A percentile compares a stretch with the other conserved stretches of the same genome.
Conservation (phyloP, 1,284 basidiomycete species). For the Irpex sp. region DNA sequence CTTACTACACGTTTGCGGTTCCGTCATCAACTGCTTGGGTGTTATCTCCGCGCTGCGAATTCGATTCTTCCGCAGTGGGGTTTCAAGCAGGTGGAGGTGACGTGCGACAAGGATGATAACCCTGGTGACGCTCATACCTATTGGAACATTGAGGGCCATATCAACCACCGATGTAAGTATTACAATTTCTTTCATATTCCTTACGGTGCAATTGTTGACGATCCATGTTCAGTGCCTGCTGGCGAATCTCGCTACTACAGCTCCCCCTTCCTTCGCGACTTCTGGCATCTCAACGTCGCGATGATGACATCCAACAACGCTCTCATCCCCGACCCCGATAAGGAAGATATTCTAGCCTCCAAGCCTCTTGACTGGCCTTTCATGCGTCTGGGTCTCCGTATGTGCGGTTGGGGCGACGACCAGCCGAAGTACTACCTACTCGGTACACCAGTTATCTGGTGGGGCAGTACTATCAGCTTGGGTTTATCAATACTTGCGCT, state of each 20-base stretch:
- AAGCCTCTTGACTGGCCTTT: conserved; percentile 94
- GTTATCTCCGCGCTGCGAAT: conserved; percentile 91
- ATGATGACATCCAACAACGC: conserved; percentile 99
- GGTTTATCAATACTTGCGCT: conserved; percentile 52
- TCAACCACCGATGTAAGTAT: conserved; percentile 83
- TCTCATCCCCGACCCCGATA: conserved; percentile 94
- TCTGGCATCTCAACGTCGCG: conserved; percentile 97
- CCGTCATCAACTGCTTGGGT: conserved; percentile 74
- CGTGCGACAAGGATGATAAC: conserved; percentile 88
- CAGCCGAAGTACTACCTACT: conserved; percentile 93
- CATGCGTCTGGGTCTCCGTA: conserved; percentile 83
- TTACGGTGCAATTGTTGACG: neutral
- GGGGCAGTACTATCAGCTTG: conserved; percentile 74
- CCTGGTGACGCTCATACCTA: conserved; percentile 84
- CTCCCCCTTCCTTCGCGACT: conserved; percentile 94
- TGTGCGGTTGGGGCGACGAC: conserved; percentile 94
- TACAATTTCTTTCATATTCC: conserved; percentile 19
- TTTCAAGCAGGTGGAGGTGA: conserved; percentile 98
- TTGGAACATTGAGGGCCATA: conserved; percentile 98
- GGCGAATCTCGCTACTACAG: conserved; percentile 83
- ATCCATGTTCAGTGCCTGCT: conserved; percentile 60
- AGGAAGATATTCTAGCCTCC: conserved; percentile 95
- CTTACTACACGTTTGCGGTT: conserved; percentile 89
- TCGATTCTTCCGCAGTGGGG: conserved; percentile 95
- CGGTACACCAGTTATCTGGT: conserved; percentile 93